Evolutionary conservation across 1,284 basidiomycete species (phyloP).

Genomic region (Microstroma glucosiphilum): DNA sequence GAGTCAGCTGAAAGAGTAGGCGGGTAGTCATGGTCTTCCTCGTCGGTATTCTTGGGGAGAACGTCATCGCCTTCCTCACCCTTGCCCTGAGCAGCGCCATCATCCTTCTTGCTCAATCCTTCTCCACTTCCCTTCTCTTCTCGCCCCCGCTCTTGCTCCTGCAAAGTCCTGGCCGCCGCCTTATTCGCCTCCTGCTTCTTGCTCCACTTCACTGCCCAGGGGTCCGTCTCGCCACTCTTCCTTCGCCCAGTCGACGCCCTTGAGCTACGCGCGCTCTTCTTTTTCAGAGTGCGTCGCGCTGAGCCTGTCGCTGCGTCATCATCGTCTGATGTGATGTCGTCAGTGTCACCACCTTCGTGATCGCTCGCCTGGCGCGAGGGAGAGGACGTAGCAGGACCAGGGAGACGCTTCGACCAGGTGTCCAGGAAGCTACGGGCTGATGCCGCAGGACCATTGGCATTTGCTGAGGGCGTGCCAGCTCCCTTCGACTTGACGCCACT

Average conservation of each 20-base stretch:
- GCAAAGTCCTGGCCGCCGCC: not conserved
- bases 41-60: not conserved
- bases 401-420: too few species aligned
- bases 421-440: not conserved
- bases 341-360: too few species aligned
- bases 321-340: not conserved
- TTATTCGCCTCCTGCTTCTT: conserved; percentile 17
- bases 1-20: too few species aligned
- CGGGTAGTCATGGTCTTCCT: too few species aligned
- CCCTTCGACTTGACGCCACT: not conserved
- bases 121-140: not conserved
- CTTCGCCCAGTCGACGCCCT: conserved; percentile 10
- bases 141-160: conserved; percentile 3
- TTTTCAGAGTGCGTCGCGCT: conserved; percentile 12
- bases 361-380: too few species aligned
- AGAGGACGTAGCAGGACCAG: too few species aligned
- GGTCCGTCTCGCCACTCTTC: conserved; percentile 15
- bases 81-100: conserved; percentile 15
- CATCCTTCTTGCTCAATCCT: not conserved
- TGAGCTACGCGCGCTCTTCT: conserved; percentile 13
- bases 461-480: not conserved
- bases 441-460: not conserved
- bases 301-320: conserved; percentile 9
- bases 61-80: not conserved
- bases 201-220: conserved; percentile 19